Percentiles rank a stretch among this genome's conserved stretches.
Evolutionary conservation across 306 rosid species (phyloP).

Genomic region (Oxytropis ochrocephala): DNA sequence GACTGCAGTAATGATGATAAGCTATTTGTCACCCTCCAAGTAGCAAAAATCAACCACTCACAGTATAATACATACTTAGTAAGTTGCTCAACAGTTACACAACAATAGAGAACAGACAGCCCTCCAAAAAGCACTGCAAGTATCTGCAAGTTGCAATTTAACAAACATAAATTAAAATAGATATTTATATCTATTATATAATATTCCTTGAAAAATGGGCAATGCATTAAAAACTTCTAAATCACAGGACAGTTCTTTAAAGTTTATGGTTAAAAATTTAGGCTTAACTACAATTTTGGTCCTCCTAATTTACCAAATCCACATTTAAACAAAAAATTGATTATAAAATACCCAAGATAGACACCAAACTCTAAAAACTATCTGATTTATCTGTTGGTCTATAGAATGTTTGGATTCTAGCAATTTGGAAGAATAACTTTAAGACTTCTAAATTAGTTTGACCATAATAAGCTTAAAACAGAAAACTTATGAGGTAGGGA

Average conservation of each 20-base stretch:
- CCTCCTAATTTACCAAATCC: no score
- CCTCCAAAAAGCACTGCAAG: constrained; percentile 65
- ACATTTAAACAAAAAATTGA: no score
- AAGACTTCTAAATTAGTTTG: neutral
- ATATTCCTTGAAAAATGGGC: neutral
- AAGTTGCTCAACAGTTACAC: constrained; percentile 63
- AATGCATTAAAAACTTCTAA: neutral
- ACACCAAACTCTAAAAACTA: neutral
- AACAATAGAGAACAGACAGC: constrained; percentile 39
- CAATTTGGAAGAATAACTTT: neutral
- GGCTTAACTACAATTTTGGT: no score
- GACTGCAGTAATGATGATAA: constrained; percentile 71
- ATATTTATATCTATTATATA: neutral
- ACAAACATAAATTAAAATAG: neutral
- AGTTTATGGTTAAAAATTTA: neutral
- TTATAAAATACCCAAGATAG: neutral
- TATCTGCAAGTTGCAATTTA: constrained; percentile 39
- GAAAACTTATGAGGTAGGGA: neutral
- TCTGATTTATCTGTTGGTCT: neutral
- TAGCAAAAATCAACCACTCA: constrained; percentile 87
- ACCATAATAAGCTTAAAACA: neutral
- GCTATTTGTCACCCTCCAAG: constrained; percentile 75
- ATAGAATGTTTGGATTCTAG: neutral
- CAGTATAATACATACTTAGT: constrained; percentile 80
- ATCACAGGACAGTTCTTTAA: neutral